Percentiles rank a stretch among this genome's conserved stretches.
Conservation (phyloP, 768 basidiomycete species). For the Termitomyces eurrhizus region DNA sequence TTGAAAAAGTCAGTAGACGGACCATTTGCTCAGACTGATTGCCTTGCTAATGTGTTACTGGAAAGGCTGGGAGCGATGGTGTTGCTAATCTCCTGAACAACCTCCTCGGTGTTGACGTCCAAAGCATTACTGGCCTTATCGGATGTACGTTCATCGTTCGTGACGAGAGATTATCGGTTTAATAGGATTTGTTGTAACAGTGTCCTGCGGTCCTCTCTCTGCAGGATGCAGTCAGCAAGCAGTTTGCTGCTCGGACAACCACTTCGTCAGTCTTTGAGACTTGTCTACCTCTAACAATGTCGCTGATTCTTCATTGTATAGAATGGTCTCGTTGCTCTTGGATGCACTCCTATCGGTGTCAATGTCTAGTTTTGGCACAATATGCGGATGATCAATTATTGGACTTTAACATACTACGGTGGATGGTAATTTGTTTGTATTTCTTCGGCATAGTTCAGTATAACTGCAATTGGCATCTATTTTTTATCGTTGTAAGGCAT, state of each 20-base stretch:
- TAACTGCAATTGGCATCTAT: neutral
- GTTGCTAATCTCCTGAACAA: neutral
- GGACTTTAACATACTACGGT: neutral
- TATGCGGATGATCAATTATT: neutral
- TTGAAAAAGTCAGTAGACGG: neutral
- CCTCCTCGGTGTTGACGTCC: neutral
- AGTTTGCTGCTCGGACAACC: conserved; percentile 4
- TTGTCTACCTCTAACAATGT: neutral
- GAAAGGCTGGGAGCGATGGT: neutral
- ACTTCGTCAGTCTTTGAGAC: conserved; percentile 1
- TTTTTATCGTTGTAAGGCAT: neutral
- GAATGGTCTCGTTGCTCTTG: conserved; percentile 9
- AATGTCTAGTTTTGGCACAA: neutral
- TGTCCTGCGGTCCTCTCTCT: neutral
- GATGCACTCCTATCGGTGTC: conserved; percentile 5
- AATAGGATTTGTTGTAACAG: neutral
- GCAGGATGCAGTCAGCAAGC: neutral
- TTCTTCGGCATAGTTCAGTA: neutral
- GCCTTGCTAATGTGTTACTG: neutral
- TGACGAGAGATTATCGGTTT: too few relatives aligned
- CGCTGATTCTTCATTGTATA: neutral
- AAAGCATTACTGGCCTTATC: neutral
- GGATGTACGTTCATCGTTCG: neutral
- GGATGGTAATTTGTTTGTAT: neutral
- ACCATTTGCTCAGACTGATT: neutral